Conservation (phyloP, 169 alveolate genomes). For the Plasmodium yoelii region DNA sequence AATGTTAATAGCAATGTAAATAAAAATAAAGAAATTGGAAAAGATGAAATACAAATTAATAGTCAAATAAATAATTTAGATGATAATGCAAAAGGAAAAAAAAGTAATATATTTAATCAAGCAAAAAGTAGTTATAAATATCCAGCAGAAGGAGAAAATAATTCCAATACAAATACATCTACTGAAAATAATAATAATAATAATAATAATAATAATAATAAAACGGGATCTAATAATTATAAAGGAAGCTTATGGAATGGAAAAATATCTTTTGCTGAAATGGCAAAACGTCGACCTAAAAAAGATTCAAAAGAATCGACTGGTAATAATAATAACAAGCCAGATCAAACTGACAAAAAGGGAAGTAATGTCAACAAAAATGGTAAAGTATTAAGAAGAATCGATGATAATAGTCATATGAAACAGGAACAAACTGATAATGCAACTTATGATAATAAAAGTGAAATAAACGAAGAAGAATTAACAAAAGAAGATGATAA, state of each 20-base stretch:
- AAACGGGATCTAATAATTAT: neutral
- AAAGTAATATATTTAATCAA: no score
- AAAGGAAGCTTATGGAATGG: conserved; percentile 58
- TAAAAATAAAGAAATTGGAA: no score
- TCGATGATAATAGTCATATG: neutral
- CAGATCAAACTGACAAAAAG: neutral
- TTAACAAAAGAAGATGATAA: neutral
- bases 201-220: conserved; percentile 24
- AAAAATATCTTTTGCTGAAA: conserved; percentile 72
- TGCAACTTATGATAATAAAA: neutral
- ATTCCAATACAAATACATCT: neutral
- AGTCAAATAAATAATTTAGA: no score
- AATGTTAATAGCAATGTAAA: no score
- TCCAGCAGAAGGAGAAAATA: conserved; percentile 1
- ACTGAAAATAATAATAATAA: conserved; percentile 10
- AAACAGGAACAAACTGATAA: conserved; percentile 15
- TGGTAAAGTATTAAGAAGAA: neutral
- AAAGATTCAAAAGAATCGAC: conserved; percentile 14
- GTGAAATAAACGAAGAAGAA: neutral
- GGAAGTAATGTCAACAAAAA: neutral
- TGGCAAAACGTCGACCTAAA: conserved; percentile 68
- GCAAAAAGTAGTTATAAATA: neutral
- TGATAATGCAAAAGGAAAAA: no score
- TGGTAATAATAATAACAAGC: neutral
- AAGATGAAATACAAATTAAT: no score